Percentiles rank a stretch among this genome's conserved stretches.
Evolutionary conservation across 1,284 basidiomycete species (phyloP).

Genomic region (Cutaneotrichosporon sp.): DNA sequence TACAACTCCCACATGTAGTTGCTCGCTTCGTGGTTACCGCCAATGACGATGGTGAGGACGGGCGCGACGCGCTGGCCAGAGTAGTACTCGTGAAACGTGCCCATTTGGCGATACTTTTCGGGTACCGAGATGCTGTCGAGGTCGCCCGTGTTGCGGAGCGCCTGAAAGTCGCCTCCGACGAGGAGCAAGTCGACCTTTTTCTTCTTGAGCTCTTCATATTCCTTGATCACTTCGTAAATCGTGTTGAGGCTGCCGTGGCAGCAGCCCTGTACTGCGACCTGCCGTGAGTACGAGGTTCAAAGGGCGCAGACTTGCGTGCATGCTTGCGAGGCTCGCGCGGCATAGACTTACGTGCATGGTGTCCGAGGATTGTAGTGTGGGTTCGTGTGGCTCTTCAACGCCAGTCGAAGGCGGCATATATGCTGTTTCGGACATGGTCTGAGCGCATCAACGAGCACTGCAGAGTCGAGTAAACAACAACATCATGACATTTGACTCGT

Average conservation of each 20-base stretch:
- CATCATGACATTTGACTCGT: too few relatives aligned
- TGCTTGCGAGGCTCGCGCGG: neutral
- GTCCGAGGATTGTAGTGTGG: neutral
- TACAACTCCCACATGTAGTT: constrained; percentile 98
- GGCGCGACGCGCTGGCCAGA: constrained; percentile 74
- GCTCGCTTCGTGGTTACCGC: constrained; percentile 96
- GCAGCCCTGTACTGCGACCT: constrained; percentile 92
- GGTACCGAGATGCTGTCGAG: constrained; percentile 87
- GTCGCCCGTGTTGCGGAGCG: constrained; percentile 79
- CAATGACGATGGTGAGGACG: constrained; percentile 86
- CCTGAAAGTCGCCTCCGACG: constrained; percentile 83
- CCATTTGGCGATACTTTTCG: constrained; percentile 76
- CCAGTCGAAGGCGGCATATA: too few relatives aligned
- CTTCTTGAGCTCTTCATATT: constrained; percentile 58
- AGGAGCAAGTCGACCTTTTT: constrained; percentile 78
- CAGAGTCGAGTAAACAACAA: too few relatives aligned
- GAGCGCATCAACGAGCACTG: too few relatives aligned
- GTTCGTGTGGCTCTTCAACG: too few relatives aligned
- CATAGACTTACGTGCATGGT: constrained; percentile 3
- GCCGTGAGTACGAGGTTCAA: constrained; percentile 5
- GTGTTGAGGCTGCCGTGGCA: constrained; percentile 83
- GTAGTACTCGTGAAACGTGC: constrained; percentile 88
- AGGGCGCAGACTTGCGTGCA: too few relatives aligned
- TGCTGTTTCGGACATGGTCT: too few relatives aligned
- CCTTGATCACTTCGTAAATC: constrained; percentile 73